Percentiles rank a stretch among this genome's conserved stretches.
Evolutionary conservation across 352 stramenopile species (phyloP).

Genomic region (Globisporangium rhizosaccharum): DNA sequence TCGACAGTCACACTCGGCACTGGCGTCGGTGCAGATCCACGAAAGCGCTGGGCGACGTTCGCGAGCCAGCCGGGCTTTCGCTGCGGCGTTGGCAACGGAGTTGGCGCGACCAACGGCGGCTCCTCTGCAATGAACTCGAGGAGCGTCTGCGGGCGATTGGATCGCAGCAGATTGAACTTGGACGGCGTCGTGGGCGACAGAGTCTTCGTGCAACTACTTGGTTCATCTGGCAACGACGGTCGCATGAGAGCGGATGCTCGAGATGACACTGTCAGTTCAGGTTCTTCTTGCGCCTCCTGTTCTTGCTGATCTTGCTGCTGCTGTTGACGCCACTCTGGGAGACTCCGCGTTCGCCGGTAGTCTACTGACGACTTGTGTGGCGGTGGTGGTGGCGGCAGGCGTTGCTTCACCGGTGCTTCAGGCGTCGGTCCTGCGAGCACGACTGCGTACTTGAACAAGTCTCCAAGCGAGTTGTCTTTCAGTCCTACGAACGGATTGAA

Average conservation of each 20-base stretch:
- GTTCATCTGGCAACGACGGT: no score
- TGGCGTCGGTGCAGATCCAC: conserved; percentile 12
- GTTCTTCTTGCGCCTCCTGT: no score
- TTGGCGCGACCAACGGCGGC: conserved; percentile 7
- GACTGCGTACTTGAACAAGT: conserved; percentile 69
- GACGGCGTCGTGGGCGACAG: conserved; percentile 8
- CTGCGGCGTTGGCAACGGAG: conserved; percentile 9
- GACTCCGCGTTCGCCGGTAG: conserved; percentile 33
- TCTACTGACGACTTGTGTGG: conserved; percentile 28
- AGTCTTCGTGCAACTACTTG: background rate
- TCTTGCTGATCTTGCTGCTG: no score
- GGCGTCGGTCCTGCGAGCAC: conserved; percentile 47
- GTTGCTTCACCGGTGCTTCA: no score
- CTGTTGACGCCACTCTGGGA: conserved; percentile 27
- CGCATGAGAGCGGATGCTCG: no score
- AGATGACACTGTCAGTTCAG: no score
- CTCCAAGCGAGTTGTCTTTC: conserved; percentile 42
- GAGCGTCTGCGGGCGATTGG: conserved; percentile 17
- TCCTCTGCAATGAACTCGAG: conserved; percentile 31
- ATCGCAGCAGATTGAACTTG: conserved; percentile 31
- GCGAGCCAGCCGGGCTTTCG: conserved; percentile 26
- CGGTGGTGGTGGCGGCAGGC: background rate
- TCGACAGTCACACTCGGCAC: background rate
- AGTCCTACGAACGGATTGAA: conserved; percentile 25
- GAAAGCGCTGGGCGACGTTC: conserved; percentile 27